phyloP scores from a whole-genome alignment of 1,284 basidiomycete genomes.

The Microbotryomycetes sp. region DNA sequence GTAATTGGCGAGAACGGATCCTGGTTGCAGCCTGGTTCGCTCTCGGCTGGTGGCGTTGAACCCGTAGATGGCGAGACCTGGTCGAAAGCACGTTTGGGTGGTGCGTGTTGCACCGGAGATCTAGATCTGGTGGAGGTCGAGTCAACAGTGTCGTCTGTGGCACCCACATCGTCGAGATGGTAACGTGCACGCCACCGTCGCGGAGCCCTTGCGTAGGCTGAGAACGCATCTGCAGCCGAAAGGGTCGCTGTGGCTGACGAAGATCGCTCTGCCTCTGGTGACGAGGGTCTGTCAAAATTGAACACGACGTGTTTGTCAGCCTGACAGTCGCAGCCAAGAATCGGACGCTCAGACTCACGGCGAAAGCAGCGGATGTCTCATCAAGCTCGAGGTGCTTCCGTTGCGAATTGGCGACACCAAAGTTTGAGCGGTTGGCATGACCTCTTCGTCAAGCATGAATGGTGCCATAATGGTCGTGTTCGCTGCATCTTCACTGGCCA shows the following conservation, averaged over 20 bases:
- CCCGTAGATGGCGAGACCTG: constrained; percentile 30
- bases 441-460: background rate
- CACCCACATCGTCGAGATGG: background rate
- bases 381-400: too few relatives aligned
- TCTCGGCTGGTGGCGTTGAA: background rate
- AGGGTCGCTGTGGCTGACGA: background rate
- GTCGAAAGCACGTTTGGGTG: constrained; percentile 39
- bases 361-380: background rate
- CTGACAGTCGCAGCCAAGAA: too few relatives aligned
- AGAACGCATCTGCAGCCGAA: background rate
- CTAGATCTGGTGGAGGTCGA: too few relatives aligned
- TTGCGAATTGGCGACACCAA: too few relatives aligned
- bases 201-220: background rate
- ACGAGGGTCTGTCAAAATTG: background rate
- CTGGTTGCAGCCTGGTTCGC: background rate
- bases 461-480: too few relatives aligned
- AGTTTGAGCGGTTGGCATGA: too few relatives aligned
- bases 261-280: background rate
- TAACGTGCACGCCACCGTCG: background rate
- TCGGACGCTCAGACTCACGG: background rate
- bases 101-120: constrained; percentile 9
- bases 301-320: background rate
- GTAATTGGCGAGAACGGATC: background rate
- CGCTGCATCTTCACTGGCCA: too few relatives aligned
- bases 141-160: background rate